phyloP scores from a whole-genome alignment of 768 basidiomycete genomes.

The Russula sp. region DNA sequence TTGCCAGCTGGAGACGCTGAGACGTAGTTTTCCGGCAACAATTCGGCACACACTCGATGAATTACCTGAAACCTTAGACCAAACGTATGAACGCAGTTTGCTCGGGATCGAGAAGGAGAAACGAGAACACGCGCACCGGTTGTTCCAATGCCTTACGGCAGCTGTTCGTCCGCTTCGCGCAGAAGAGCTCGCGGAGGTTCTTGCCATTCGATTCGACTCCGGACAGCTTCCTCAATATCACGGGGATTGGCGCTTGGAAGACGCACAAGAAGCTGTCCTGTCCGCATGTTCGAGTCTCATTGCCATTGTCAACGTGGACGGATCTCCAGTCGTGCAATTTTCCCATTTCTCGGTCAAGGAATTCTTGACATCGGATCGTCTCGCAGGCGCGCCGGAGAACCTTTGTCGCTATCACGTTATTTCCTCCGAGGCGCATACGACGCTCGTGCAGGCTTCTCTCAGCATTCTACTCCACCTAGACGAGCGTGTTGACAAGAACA shows the following conservation, averaged over 20 bases:
- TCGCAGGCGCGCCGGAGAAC: background rate
- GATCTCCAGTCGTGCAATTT: background rate
- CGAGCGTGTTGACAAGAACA: background rate
- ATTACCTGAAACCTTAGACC: background rate
- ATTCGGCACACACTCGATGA: background rate
- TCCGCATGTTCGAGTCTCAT: background rate
- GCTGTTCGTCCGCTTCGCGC: background rate
- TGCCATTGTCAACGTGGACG: background rate
- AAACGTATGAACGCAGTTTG: background rate
- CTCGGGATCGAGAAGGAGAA: background rate
- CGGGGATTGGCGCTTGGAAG: background rate
- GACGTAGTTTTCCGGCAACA: background rate
- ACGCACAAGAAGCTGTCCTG: background rate
- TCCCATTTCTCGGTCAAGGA: background rate
- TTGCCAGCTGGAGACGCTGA: background rate
- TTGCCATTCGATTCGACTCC: background rate
- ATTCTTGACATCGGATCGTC: background rate
- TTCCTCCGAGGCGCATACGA: background rate
- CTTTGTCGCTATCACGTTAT: background rate
- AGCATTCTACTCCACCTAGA: background rate
- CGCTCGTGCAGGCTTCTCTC: background rate
- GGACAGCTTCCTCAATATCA: background rate
- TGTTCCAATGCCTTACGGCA: background rate
- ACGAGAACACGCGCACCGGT: background rate
- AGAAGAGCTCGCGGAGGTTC: conserved; percentile 3